Evolutionary conservation across 176 grass and related monocot species (phyloP).

Genomic region (Zea mays): DNA sequence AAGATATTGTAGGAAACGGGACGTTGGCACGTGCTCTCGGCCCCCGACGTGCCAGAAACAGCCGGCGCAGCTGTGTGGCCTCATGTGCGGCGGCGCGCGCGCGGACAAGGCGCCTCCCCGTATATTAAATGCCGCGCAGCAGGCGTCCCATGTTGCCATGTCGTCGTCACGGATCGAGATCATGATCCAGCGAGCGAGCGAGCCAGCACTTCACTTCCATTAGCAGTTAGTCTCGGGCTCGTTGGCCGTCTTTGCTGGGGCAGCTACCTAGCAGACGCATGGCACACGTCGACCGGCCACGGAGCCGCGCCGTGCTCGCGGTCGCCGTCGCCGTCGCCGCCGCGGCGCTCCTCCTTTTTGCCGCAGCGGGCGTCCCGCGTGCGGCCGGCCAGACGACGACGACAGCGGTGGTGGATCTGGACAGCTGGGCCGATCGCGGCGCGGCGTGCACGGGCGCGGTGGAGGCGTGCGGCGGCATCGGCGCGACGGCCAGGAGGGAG

Average conservation of each 20-base stretch:
- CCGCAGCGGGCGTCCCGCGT: no score
- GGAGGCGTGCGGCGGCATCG: conserved; percentile 30
- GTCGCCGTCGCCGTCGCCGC: neutral
- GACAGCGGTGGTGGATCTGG: neutral
- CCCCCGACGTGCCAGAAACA: neutral
- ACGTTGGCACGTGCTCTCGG: conserved; percentile 29
- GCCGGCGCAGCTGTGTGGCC: neutral
- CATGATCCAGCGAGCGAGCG: neutral
- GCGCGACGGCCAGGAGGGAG: conserved; percentile 9
- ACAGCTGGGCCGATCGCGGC: neutral
- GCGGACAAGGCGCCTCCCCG: conserved; percentile 28
- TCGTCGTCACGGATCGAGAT: conserved; percentile 21
- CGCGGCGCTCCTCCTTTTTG: neutral
- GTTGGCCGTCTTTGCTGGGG: neutral
- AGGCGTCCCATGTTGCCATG: conserved; percentile 31
- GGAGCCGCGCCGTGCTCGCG: neutral
- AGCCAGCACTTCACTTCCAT: neutral
- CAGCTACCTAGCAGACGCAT: neutral
- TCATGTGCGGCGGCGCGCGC: conserved; percentile 34
- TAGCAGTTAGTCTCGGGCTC: neutral
- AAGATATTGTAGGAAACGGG: conserved; percentile 26
- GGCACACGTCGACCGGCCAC: conserved; percentile 8
- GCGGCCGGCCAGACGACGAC: neutral
- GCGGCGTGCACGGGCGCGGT: conserved; percentile 12
- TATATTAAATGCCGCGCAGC: conserved; percentile 38